Evolutionary conservation across 495 filamentous ascomycete genomes (phyloP), one percentile per base, ranked within the genome.

Genomic region (Xylaria nigripes): DNA sequence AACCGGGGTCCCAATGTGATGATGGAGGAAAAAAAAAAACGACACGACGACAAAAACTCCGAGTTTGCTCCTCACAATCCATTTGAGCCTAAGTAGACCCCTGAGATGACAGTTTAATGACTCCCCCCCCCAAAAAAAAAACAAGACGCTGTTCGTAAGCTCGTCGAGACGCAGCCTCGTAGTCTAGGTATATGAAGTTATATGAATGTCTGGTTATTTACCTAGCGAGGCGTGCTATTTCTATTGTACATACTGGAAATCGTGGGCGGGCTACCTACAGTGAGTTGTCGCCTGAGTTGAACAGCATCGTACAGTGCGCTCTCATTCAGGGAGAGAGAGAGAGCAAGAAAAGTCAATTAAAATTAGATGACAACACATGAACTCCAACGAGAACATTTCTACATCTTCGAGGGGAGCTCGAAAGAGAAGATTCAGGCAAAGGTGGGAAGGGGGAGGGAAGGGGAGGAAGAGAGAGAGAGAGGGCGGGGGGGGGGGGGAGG

Each of bases 381-480:
- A n/a, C n/a, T n/a, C n/a, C n/a, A n/a, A n/a, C n/a, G n/a, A n/a
- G n/a, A n/a, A n/a, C n/a, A n/a, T n/a, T n/a, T n/a, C n/a, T n/a
- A n/a, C n/a, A n/a, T n/a, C n/a, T n/a, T n/a, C n/a, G n/a, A n/a
- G n/a, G n/a, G n/a, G n/a, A n/a, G n/a, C n/a, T n/a, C n/a, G n/a
- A 30, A 30, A 30, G 27, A 30, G 27, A 30, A 30, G 5, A 10
- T 30, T 30, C 27, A 51, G 42, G 41, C 36, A 40, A 21, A 38
- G 27, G 23, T 46, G 34, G 51, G 51, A 36, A 24, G 30, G 4
- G 25, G 36, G n/a, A 48, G 29, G 18, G 21, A 18, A 10, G 32
- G 47, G 47, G 32, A n/a, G n/a, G n/a, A n/a, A n/a, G n/a, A n/a
- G n/a, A n/a, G 51, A 43, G 41, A 36, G 43, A 21, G 40, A 24